Evolutionary conservation across 371 early-diverging fungal genomes (phyloP).

Genomic region (Mortierella sp.): DNA sequence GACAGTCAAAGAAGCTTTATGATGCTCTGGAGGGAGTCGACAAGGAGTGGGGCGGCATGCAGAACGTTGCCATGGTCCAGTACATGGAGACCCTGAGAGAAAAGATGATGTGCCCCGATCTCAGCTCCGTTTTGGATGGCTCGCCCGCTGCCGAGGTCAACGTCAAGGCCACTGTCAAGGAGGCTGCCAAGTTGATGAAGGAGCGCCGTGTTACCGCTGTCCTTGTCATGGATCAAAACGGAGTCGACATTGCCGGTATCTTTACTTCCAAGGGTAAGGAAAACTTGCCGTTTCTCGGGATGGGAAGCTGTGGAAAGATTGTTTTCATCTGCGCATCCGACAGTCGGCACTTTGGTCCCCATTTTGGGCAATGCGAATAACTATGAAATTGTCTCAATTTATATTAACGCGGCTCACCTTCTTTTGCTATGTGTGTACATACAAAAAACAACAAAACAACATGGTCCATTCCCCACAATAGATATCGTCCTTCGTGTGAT

Average conservation of each 20-base stretch:
- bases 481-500: conserved; percentile 97
- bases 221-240: conserved; percentile 86
- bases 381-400: background rate
- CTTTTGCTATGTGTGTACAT: conserved; percentile 10
- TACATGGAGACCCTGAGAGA: conserved; percentile 82
- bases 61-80: conserved; percentile 66
- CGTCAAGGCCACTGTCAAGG: conserved; percentile 86
- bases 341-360: background rate
- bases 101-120: conserved; percentile 90
- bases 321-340: conserved; percentile 7
- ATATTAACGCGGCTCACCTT: conserved; percentile 2
- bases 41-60: conserved; percentile 82
- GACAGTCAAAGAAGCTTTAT: conserved; percentile 87
- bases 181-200: conserved; percentile 93
- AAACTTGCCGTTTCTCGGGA: too few relatives aligned
- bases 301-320: too few relatives aligned
- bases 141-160: conserved; percentile 81
- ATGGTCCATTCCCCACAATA: conserved; percentile 49
- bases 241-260: conserved; percentile 85
- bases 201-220: conserved; percentile 91
- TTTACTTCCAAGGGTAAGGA: conserved; percentile 84
- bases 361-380: background rate
- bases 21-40: conserved; percentile 95
- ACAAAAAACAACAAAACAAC: too few relatives aligned
- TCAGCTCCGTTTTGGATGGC: conserved; percentile 83